Percentiles rank a stretch among this genome's conserved stretches.
Evolutionary conservation across 164 flowering plant species (phyloP).

Genomic region (grape (Vitis vinifera)): DNA sequence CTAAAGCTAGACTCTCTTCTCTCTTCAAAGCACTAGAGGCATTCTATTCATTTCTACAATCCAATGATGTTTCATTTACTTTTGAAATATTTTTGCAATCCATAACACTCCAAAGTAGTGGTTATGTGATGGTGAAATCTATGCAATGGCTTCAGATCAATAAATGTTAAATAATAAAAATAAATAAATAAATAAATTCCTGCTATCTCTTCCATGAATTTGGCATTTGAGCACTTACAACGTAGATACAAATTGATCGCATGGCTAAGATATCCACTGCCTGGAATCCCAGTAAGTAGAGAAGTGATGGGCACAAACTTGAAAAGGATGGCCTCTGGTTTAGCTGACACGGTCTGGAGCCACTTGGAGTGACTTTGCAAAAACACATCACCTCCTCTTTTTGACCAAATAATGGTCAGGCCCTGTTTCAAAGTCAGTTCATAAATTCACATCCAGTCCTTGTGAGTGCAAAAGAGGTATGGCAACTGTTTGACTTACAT

Average conservation of each 20-base stretch:
- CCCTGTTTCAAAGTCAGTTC: slow-evolving; percentile 44
- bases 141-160: background rate
- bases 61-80: background rate
- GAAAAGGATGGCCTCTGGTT: slow-evolving; percentile 76
- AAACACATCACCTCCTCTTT: slow-evolving; percentile 77
- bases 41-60: no score
- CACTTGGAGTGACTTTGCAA: slow-evolving; percentile 60
- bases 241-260: slow-evolving; percentile 88
- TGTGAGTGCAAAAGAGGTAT: background rate
- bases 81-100: background rate
- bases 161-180: no score
- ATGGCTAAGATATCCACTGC: slow-evolving; percentile 94
- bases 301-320: slow-evolving; percentile 89
- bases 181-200: no score
- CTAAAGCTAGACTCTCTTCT: no score
- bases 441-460: slow-evolving; percentile 9
- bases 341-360: slow-evolving; percentile 76
- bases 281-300: slow-evolving; percentile 80
- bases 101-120: background rate
- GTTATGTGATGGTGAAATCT: background rate
- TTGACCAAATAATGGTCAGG: slow-evolving; percentile 70
- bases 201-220: background rate
- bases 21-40: no score
- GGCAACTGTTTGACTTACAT: slow-evolving; percentile 47
- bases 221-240: slow-evolving; percentile 53